Evolutionary conservation across 1,139 yeast genomes (phyloP), one percentile per base, ranked within the genome.

Genomic region (Hanseniaspora gamundiae): DNA sequence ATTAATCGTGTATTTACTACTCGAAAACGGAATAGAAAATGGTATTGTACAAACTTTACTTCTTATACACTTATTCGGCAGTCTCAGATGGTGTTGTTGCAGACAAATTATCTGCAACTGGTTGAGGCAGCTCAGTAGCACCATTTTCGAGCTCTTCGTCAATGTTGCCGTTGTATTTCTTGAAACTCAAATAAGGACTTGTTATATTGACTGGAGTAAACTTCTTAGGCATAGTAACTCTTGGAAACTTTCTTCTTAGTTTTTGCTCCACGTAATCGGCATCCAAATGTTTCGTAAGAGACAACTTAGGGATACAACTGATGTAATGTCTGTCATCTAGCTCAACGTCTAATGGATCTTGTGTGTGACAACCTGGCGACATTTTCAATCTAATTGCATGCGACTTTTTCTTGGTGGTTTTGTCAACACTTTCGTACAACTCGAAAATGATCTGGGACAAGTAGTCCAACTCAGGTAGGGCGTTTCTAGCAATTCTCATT

Each of bases 311-410:
- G 53, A 91, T 93, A 58, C 96, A 91, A 16, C 95, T 91, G 52
- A 93, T 91, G 64, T 93, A 91, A 63, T 93, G 99, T 61, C 87
- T 91, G 42, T 87, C 93, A 63, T 93, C 98, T 41, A 93, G 70
- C 63, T 91, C 95, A 39, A 93, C 95, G 65, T 93, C 98, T 50
- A 93, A 70, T 16, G 98, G 98, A 62, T 91, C 95, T 57, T 87
- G 95, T 0, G 97, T 87, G 62, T 93, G 96, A 63, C 98, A 93
- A 29, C 99, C 99, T 0, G 98, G 97, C 2, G 96, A 84, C 52
- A 93, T 71, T 16, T 94, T 80, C 49, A 93, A 71, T 55, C 97
- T 74, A 43, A 93, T 80, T 1, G 95, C 80, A 60, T 87, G 94
- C 53, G 83, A 82, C 65, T 87, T 87, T 40, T 77, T 80, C 8